Conservation (phyloP, 176 grass and related monocot genomes). For the Chrysopogon serrulatus region DNA sequence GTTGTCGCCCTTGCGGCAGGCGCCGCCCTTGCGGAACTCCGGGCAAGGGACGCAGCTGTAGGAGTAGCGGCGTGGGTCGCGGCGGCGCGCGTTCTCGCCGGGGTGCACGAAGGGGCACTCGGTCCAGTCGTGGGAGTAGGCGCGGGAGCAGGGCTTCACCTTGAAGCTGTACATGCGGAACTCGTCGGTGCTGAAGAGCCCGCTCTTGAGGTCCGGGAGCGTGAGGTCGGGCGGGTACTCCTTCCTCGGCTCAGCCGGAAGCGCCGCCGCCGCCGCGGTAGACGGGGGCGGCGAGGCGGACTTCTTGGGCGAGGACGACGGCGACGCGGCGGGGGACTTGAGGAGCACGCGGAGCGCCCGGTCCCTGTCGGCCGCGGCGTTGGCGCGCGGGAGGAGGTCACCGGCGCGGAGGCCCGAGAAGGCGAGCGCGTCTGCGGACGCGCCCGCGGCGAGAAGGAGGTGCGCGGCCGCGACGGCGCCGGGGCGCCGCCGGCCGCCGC, state of each 20-base stretch:
- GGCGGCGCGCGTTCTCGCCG: slow-evolving; percentile 91
- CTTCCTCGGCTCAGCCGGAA: slow-evolving; percentile 40
- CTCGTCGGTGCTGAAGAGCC: slow-evolving; percentile 84
- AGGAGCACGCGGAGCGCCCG: slow-evolving; percentile 43
- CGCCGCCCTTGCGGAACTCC: slow-evolving; percentile 80
- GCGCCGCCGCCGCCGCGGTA: neutral
- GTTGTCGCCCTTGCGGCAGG: slow-evolving; percentile 70
- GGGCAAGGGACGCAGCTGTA: slow-evolving; percentile 97
- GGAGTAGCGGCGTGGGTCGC: slow-evolving; percentile 87
- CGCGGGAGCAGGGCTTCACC: slow-evolving; percentile 94
- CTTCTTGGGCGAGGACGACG: slow-evolving; percentile 43
- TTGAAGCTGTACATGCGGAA: slow-evolving; percentile 99
- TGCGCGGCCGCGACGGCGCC: slow-evolving; percentile 28
- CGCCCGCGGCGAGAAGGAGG: slow-evolving; percentile 57
- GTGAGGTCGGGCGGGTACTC: slow-evolving; percentile 93
- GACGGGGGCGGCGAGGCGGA: slow-evolving; percentile 11
- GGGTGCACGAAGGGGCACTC: slow-evolving; percentile 99
- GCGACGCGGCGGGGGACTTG: slow-evolving; percentile 15
- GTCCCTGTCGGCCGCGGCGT: slow-evolving; percentile 15
- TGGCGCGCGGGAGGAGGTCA: slow-evolving; percentile 54
- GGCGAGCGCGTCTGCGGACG: slow-evolving; percentile 46
- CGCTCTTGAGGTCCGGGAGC: slow-evolving; percentile 88
- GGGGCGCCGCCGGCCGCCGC: slow-evolving; percentile 51
- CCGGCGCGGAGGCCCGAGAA: slow-evolving; percentile 41
- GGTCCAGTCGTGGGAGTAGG: slow-evolving; percentile 98